These are phyloP conservation scores for Sclerotinia trifoliorum DNA, from an alignment of 2,329 filamentous ascomycete genomes.

Conservation along the genomic window DNA sequence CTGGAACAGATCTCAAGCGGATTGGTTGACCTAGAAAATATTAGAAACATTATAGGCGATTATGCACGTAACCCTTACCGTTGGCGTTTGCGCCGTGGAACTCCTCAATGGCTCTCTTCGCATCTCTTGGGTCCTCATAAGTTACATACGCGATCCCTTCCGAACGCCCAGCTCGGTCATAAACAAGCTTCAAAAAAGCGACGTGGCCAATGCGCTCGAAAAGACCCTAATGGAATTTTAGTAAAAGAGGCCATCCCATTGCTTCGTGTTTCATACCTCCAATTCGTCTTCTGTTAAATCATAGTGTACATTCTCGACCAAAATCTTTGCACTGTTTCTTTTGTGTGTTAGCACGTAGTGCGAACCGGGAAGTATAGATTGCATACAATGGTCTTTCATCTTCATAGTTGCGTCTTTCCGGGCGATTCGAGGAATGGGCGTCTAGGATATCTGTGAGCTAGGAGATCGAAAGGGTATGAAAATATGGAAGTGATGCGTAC, in stretches of 20 bases:
- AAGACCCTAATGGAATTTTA: conserved; percentile 60
- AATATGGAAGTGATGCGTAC: conserved; percentile 40
- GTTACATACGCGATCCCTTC: conserved; percentile 82
- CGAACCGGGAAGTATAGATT: background rate
- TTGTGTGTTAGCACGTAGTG: conserved; percentile 42
- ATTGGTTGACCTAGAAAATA: conserved; percentile 69
- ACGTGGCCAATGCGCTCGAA: conserved; percentile 77
- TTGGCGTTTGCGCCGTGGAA: conserved; percentile 91
- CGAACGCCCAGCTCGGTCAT: conserved; percentile 85
- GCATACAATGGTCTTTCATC: conserved; percentile 19
- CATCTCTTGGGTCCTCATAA: conserved; percentile 70
- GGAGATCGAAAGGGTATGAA: conserved; percentile 16
- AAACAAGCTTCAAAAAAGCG: conserved; percentile 66
- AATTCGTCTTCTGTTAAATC: conserved; percentile 84
- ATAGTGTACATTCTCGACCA: conserved; percentile 89
- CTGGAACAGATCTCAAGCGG: conserved; percentile 63
- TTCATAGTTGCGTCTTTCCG: conserved; percentile 12
- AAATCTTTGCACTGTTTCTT: conserved; percentile 64
- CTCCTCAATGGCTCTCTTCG: conserved; percentile 70
- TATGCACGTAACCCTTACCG: conserved; percentile 46
- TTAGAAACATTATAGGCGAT: conserved; percentile 22
- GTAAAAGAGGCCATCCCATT: background rate
- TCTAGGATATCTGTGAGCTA: conserved; percentile 34
- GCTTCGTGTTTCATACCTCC: conserved; percentile 54
- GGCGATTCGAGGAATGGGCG: conserved; percentile 25